Base-by-base conservation (phyloP, 345 rosid genomes). In the Kernera saxatilis region DNA sequence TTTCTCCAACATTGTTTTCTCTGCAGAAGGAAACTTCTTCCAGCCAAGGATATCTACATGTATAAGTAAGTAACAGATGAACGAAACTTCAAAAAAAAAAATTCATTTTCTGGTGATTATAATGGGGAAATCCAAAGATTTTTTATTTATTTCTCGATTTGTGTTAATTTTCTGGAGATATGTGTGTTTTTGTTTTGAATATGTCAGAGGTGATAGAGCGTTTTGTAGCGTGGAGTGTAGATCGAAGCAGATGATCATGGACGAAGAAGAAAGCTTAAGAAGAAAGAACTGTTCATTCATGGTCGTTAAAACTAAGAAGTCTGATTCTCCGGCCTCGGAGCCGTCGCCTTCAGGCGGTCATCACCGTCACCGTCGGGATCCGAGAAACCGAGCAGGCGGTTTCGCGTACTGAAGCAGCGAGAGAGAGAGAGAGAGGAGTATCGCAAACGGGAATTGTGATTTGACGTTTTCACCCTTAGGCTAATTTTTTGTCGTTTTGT, bases 211-310 rank as follows among this genome's bases (percentile, higher is more conserved):
- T 54, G 97, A 90, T 73, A 85, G 76, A 51, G 98, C 74, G 36
- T 92, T 92, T 61, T 90, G 98, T 69, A 90, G 97, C 82, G 87
- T 70, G 85, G 91, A 90, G 87, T 92, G 98, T 82, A 82, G 98
- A 84, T 83, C 85, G 85, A 82, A 81, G 77, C 95, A 92, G 76
- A 92, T 92, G 55, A 71, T 77, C 55, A 83, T 85, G 90, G 98
- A 92, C 76, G 95, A 92, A 55, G 91, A 90, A 59, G 93, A 88
- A 67, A 75, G 67, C 14, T 30, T 74, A 3, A 79, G 68, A 48
- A 80, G 71, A 61, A 85, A 83, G 4, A 83, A 84, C 76, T 79
- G 83, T 60, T 84, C 85, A 4, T 59, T 75, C 48, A 79, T 80
- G 17, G 82, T 85, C 27, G 77, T 76, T 44, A 72, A 64, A 10